These are phyloP conservation scores for Botryotinia narcissicola DNA, from an alignment of 2,329 filamentous ascomycete species.

Conservation along the genomic window DNA sequence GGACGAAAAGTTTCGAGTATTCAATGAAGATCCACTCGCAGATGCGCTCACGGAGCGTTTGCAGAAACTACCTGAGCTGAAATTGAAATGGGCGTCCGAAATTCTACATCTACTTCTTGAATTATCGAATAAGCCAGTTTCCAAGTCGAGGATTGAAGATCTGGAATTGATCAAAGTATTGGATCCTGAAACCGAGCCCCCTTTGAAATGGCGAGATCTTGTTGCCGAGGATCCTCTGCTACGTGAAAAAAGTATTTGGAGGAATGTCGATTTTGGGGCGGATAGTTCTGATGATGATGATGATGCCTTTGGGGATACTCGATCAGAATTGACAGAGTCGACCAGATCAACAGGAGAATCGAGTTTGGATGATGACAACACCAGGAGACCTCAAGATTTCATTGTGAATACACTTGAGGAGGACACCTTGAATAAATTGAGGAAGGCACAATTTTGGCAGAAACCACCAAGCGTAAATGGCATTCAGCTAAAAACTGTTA, in stretches of 20 bases:
- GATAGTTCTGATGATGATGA: slow-evolving; percentile 58
- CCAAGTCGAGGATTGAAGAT: slow-evolving; percentile 63
- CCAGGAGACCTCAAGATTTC: slow-evolving; percentile 38
- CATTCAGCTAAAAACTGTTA: slow-evolving; percentile 34
- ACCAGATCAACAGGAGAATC: slow-evolving; percentile 37
- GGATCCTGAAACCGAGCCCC: slow-evolving; percentile 44
- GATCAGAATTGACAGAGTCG: slow-evolving; percentile 41
- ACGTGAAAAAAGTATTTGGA: slow-evolving; percentile 67
- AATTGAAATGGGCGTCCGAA: slow-evolving; percentile 72
- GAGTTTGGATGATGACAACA: slow-evolving; percentile 34
- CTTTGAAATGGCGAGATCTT: slow-evolving; percentile 76
- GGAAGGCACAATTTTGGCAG: slow-evolving; percentile 49
- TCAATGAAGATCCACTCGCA: slow-evolving; percentile 75
- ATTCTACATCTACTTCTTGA: slow-evolving; percentile 74
- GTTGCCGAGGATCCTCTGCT: slow-evolving; percentile 72
- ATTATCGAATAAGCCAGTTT: slow-evolving; percentile 75
- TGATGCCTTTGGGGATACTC: slow-evolving; percentile 38
- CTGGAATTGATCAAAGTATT: slow-evolving; percentile 55
- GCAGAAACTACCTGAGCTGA: slow-evolving; percentile 52
- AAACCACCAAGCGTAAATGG: slow-evolving; percentile 34
- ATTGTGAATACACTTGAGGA: slow-evolving; percentile 36
- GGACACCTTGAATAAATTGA: slow-evolving; percentile 41
- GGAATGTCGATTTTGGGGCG: slow-evolving; percentile 61
- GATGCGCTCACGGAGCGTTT: slow-evolving; percentile 63
- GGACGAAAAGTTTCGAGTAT: slow-evolving; percentile 81